phyloP scores from a whole-genome alignment of 2,329 filamentous ascomycete genomes.

The Tolypocladium endophyticum region DNA sequence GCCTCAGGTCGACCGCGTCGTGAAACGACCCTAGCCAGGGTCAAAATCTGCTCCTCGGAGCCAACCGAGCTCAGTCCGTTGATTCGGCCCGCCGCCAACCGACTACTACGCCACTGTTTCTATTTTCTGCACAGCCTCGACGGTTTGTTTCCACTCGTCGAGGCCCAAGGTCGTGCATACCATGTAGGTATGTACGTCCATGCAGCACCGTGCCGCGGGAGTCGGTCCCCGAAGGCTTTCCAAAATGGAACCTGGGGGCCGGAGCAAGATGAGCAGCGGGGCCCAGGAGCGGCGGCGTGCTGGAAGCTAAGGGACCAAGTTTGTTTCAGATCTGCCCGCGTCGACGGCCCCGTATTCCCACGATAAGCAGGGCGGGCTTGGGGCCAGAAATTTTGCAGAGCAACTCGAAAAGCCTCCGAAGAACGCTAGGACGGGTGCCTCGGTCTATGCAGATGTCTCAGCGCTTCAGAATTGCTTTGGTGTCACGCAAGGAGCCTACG shows the following conservation, averaged over 20 bases:
- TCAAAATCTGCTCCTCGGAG: neutral
- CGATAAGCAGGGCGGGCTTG: too few species aligned
- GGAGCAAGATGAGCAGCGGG: neutral
- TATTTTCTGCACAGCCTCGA: neutral
- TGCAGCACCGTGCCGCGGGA: neutral
- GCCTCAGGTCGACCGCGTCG: neutral
- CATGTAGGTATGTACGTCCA: too few species aligned
- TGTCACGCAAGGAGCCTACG: neutral
- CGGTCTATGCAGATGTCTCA: neutral
- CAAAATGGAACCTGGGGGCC: neutral
- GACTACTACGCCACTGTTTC: neutral
- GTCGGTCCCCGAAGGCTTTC: neutral
- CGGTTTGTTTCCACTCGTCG: neutral
- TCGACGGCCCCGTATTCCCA: neutral
- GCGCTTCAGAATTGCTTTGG: neutral
- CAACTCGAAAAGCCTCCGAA: neutral
- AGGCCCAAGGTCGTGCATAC: too few species aligned
- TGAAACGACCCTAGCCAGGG: neutral
- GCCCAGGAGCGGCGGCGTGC: neutral
- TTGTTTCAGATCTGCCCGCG: neutral
- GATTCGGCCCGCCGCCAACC: neutral
- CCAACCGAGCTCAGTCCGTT: neutral
- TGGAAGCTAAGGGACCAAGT: neutral
- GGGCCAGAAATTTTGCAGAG: too few species aligned
- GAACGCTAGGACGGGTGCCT: neutral